These are phyloP conservation scores for Alternaria alternata DNA, from an alignment of 2,329 filamentous ascomycete genomes.

Conservation along the genomic window DNA sequence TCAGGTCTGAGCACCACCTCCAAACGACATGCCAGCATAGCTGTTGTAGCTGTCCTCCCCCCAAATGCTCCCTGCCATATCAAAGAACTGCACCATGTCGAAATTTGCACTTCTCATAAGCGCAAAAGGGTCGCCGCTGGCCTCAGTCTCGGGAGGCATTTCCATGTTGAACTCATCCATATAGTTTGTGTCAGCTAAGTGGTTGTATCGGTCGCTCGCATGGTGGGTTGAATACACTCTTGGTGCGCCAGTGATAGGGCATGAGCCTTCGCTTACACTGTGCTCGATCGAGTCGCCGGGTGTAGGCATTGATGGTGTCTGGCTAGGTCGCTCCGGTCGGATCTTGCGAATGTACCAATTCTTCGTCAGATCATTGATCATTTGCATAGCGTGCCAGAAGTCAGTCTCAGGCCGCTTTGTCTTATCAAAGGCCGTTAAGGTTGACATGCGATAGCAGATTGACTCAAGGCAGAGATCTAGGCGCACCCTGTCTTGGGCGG, in stretches of 20 bases:
- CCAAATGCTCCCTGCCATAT: slow-evolving; percentile 40
- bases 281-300: slow-evolving; percentile 16
- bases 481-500: slow-evolving; percentile 42
- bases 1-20: slow-evolving; percentile 5
- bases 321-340: slow-evolving; percentile 8
- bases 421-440: slow-evolving; percentile 35
- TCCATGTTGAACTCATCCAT: slow-evolving; percentile 3
- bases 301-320: slow-evolving; percentile 5
- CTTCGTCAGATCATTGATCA: slow-evolving; percentile 41
- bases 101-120: slow-evolving; percentile 39
- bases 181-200: slow-evolving; percentile 5
- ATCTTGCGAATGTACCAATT: slow-evolving; percentile 42
- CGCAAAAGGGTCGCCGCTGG: slow-evolving; percentile 27
- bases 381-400: slow-evolving; percentile 43
- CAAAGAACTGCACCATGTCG: slow-evolving; percentile 47
- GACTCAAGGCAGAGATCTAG: slow-evolving; percentile 46
- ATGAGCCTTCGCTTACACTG: slow-evolving; percentile 12
- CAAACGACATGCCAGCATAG: slow-evolving; percentile 38
- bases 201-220: background rate
- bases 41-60: slow-evolving; percentile 32
- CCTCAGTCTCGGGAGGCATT: slow-evolving; percentile 8
- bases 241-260: slow-evolving; percentile 13
- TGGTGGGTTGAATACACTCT: slow-evolving; percentile 10
- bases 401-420: slow-evolving; percentile 35
- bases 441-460: slow-evolving; percentile 46